Base-by-base conservation (phyloP, 495 filamentous ascomycete genomes). In the Hypoxylon lienhwacheense region DNA sequence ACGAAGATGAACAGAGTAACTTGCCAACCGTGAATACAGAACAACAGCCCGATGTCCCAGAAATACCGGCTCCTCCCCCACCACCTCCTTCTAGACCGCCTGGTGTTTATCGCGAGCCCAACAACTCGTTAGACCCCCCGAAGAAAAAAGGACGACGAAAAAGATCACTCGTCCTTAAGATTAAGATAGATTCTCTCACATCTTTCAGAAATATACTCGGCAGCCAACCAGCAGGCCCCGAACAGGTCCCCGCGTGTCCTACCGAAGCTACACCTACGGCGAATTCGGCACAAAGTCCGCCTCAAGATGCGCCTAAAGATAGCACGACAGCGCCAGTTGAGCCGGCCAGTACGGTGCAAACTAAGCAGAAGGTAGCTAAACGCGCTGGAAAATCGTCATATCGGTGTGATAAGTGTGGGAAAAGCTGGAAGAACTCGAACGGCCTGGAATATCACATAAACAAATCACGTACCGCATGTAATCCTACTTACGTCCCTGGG, bases 371-470 rank as follows among this genome's bases (percentile, higher is more conserved):
- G 14, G 15, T 15, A 33, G 25, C n/a, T 11, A 46, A 51, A 41
- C 49, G 52, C 21, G 42, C 35, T 29, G 22, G 51, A 8, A 61
- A 47, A 50, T 5, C 14, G 8, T 5, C 29, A 7, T 63, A 47
- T 39, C 33, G 39, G 15, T 82, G 79, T 48, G 66, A 73, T 3
- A 74, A 67, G 12, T 82, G 79, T 41, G 75, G 72, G 8, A 67
- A 66, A 5, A 55, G 59, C 16, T 82, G 74, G 73, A 81, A 79
- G 49, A 81, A 81, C 45, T 67, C 75, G 12, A 65, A 73, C 24
- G 79, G 79, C 1, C 64, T 82, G 20, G 70, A 78, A 29, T 82
- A 82, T 55, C 79, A 82, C 46, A 57, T 71, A 1, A 72, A 66
- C 1, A 77, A 77, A 37, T 76, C 77, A 1, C 66, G 70, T 34